These are phyloP conservation scores for Colletotrichum sp. DNA, from an alignment of 2,329 filamentous ascomycete genomes.

Conservation along the genomic window DNA sequence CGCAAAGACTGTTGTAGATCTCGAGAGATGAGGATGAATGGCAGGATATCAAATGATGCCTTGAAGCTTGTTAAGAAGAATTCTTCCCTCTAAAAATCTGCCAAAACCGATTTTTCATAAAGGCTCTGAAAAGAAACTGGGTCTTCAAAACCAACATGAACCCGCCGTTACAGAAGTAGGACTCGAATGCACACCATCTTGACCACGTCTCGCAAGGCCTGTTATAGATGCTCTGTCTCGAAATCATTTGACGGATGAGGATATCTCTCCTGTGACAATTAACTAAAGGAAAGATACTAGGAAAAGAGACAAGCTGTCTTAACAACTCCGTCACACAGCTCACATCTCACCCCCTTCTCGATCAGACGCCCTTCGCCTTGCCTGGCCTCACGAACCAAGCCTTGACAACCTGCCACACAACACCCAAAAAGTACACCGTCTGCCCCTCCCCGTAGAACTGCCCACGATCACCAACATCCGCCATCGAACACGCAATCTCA, in stretches of 20 bases:
- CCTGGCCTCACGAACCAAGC: constrained; percentile 32
- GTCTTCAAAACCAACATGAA: background rate
- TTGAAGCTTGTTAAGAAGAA: background rate
- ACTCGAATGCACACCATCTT: background rate
- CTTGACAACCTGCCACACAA: constrained; percentile 43
- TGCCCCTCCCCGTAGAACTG: constrained; percentile 47
- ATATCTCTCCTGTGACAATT: too few species aligned
- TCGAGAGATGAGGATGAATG: background rate
- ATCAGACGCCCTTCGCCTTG: background rate
- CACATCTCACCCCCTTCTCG: background rate
- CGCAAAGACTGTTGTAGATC: background rate
- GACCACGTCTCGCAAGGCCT: background rate
- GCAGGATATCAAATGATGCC: background rate
- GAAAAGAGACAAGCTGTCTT: too few species aligned
- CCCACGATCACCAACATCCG: constrained; percentile 54
- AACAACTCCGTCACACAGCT: background rate
- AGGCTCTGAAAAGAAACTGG: background rate
- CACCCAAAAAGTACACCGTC: constrained; percentile 33
- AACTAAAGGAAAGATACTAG: background rate
- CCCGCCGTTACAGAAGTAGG: background rate
- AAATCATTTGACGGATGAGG: too few species aligned
- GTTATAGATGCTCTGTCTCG: too few species aligned
- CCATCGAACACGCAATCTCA: constrained; percentile 47
- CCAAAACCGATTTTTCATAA: too few species aligned
- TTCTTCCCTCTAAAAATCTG: background rate